Evolutionary conservation across 2,329 filamentous ascomycete species (phyloP).

Genomic region (Fusarium nisikadoi): DNA sequence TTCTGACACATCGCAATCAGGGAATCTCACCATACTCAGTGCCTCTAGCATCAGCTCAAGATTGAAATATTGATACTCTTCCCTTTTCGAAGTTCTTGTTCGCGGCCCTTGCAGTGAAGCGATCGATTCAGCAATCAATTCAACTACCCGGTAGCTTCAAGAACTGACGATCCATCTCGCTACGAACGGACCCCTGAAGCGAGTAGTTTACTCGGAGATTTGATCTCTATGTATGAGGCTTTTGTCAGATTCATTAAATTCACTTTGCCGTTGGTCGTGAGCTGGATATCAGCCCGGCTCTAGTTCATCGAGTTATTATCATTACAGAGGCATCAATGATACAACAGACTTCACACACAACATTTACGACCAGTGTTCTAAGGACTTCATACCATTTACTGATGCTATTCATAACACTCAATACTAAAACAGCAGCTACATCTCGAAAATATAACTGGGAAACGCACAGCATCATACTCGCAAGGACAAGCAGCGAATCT

Average conservation of each 20-base stretch:
- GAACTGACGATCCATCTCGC: rapidly evolving
- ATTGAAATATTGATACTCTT: rapidly evolving
- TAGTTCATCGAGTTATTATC: rapidly evolving
- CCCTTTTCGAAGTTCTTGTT: background rate
- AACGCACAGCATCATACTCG: rapidly evolving
- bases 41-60: no score
- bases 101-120: no score
- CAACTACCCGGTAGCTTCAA: background rate
- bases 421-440: rapidly evolving
- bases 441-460: background rate
- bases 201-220: rapidly evolving
- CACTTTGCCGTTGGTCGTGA: rapidly evolving
- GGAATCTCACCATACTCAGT: rapidly evolving
- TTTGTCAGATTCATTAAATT: rapidly evolving
- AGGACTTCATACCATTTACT: rapidly evolving
- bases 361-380: rapidly evolving
- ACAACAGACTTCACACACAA: no score
- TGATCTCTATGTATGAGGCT: rapidly evolving
- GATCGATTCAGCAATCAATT: background rate
- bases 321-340: rapidly evolving
- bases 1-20: background rate
- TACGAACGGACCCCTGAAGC: rapidly evolving
- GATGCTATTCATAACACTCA: rapidly evolving
- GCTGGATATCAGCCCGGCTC: rapidly evolving
- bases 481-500: rapidly evolving